Evolutionary conservation across 345 rosid species (phyloP).

Genomic region (Isatis tinctoria): DNA sequence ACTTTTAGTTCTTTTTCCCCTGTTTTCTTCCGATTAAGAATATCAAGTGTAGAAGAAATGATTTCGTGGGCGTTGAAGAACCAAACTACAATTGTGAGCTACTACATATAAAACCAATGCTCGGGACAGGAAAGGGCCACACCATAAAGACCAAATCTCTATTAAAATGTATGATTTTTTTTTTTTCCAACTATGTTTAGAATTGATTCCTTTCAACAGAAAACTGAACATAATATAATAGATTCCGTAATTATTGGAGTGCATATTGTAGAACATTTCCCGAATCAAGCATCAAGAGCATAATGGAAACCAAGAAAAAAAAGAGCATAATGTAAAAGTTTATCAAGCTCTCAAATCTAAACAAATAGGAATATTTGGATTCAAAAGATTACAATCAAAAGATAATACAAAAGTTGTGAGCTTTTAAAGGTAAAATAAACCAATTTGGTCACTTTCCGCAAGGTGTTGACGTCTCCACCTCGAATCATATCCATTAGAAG

Average conservation of each 20-base stretch:
- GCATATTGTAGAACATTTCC: background rate
- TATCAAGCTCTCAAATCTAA: background rate
- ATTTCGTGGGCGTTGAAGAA: no score
- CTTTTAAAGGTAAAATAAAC: background rate
- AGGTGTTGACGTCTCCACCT: slow-evolving; percentile 14
- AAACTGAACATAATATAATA: background rate
- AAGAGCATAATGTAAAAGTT: background rate
- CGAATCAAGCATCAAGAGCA: no score
- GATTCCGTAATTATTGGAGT: background rate
- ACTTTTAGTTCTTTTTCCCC: no score
- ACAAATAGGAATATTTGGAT: slow-evolving; percentile 10
- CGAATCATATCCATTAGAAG: background rate
- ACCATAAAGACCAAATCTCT: no score
- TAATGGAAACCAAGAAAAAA: no score
- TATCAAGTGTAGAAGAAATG: no score
- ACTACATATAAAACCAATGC: no score
- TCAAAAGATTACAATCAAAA: slow-evolving; percentile 14
- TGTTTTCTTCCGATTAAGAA: no score
- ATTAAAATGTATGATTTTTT: background rate
- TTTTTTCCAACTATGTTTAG: background rate
- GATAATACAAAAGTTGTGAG: slow-evolving; percentile 10
- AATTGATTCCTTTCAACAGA: slow-evolving; percentile 4
- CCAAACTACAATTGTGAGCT: no score
- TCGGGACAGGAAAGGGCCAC: no score
- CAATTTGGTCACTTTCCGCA: background rate